These are phyloP conservation scores for Diplodia intermedia DNA, from an alignment of 2,329 filamentous ascomycete species.

Conservation along the genomic window DNA sequence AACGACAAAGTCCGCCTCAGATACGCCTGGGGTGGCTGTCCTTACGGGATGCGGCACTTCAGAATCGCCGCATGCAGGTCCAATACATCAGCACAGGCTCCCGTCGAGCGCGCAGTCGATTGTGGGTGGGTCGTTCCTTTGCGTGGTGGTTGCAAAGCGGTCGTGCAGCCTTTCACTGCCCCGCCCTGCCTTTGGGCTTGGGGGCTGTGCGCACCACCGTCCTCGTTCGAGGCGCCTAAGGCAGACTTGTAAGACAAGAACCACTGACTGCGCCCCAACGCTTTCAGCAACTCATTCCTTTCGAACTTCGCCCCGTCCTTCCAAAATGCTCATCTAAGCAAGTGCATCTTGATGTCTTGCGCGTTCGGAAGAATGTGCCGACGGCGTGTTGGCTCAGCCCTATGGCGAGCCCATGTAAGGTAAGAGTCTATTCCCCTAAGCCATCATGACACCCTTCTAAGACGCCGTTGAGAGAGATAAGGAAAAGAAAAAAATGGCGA, in stretches of 20 bases:
- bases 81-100: not conserved
- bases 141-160: no score
- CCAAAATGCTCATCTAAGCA: not conserved
- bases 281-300: not conserved
- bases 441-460: not conserved
- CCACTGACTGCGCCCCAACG: not conserved
- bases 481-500: not conserved
- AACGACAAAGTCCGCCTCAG: not conserved
- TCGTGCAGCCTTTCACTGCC: no score
- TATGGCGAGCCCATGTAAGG: not conserved
- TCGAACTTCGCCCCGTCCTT: not conserved
- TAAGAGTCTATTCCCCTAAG: not conserved
- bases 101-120: not conserved
- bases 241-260: not conserved
- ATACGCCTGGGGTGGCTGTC: not conserved
- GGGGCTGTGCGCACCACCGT: not conserved
- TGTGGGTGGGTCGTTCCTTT: no score
- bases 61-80: no score
- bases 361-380: not conserved
- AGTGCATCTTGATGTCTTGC: no score
- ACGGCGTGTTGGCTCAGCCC: slow-evolving; percentile 4
- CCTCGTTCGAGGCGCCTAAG: not conserved
- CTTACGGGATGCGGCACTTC: not conserved
- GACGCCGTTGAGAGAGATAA: not conserved
- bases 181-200: not conserved